phyloP scores from a whole-genome alignment of 2,329 filamentous ascomycete genomes.

The Fusarium verticillioides region DNA sequence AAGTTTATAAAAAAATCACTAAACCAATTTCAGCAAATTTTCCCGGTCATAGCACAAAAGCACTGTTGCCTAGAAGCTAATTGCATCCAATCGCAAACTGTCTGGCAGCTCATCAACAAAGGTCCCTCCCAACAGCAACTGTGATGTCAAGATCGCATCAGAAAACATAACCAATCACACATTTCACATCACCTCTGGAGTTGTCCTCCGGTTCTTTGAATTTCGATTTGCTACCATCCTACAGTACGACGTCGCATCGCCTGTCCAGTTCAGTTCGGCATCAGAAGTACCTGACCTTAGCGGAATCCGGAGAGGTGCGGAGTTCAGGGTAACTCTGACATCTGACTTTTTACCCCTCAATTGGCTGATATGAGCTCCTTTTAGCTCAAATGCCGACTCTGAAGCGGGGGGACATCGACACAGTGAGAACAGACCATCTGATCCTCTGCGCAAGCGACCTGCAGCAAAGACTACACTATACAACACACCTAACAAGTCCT shows the following conservation, averaged over 20 bases:
- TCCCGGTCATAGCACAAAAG: fast-evolving
- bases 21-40: background rate
- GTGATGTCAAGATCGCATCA: background rate
- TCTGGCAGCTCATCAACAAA: background rate
- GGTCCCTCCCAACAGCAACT: background rate
- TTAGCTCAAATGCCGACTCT: background rate
- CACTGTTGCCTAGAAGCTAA: background rate
- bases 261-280: background rate
- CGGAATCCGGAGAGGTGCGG: background rate
- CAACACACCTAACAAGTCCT: background rate
- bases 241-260: background rate
- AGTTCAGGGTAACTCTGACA: background rate
- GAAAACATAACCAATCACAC: background rate
- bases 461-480: background rate
- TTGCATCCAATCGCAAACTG: background rate
- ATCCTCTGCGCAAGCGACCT: background rate
- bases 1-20: background rate
- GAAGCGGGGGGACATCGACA: background rate
- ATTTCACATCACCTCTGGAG: background rate
- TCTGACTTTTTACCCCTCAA: conserved; percentile 2
- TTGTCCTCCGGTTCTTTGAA: background rate
- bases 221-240: background rate
- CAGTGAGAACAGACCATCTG: background rate
- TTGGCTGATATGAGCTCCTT: background rate
- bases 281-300: background rate